Percentiles rank a stretch among this genome's conserved stretches.
Conservation (phyloP, 2,329 filamentous ascomycete genomes). For the Exophiala sp. region DNA sequence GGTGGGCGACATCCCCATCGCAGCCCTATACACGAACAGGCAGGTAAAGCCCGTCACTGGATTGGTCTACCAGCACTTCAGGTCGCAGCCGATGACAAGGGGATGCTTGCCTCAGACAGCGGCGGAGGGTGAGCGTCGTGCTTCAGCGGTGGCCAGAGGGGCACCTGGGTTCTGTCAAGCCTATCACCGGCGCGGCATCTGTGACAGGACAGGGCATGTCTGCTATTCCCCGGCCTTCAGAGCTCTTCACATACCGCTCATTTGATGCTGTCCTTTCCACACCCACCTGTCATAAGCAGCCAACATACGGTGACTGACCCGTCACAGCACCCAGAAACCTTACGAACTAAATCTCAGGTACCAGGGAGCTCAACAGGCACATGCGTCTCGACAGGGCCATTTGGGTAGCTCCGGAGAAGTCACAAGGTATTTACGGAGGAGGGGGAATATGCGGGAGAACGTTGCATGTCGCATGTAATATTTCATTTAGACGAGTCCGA, state of each 20-base stretch:
- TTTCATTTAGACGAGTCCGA: slow-evolving; percentile 5
- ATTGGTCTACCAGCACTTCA: slow-evolving; percentile 3
- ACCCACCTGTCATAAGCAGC: slow-evolving; percentile 19
- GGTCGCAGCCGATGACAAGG: not conserved
- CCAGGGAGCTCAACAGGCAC: not conserved
- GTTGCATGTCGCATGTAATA: not conserved
- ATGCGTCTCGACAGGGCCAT: not conserved
- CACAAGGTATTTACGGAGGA: too few species aligned
- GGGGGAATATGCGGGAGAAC: not conserved
- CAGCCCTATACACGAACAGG: slow-evolving; percentile 2
- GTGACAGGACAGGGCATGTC: slow-evolving; percentile 1
- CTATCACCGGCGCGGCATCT: slow-evolving; percentile 1
- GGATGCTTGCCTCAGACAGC: not conserved
- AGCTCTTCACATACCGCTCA: slow-evolving; percentile 20
- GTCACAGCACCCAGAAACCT: not conserved
- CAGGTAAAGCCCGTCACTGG: not conserved
- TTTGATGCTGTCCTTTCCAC: slow-evolving; percentile 10
- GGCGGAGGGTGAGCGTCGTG: slow-evolving; percentile 1
- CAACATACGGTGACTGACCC: slow-evolving; percentile 23
- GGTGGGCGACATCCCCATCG: not conserved
- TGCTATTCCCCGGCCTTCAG: not conserved
- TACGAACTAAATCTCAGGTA: not conserved
- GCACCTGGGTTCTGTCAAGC: not conserved
- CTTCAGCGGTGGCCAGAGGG: not conserved
- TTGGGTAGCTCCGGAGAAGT: not conserved